A percentile compares a stretch with the other conserved stretches of the same genome.
Evolutionary conservation across 179 eudicot genomes (phyloP).

Genomic region (Corrigiola litoralis): DNA sequence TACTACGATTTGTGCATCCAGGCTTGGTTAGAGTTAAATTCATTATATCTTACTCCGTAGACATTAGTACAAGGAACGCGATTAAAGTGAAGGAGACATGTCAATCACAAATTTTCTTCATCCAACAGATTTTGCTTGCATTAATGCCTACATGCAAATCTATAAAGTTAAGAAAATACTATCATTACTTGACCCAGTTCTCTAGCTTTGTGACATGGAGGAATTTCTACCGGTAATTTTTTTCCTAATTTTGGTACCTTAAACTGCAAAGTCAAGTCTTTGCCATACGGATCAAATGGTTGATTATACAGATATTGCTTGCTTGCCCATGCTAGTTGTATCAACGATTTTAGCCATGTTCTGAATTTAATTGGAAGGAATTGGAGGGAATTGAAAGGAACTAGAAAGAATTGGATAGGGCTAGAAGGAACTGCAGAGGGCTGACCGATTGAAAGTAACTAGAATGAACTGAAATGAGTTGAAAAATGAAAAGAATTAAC

Average conservation of each 20-base stretch:
- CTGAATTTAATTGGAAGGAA: too few species aligned
- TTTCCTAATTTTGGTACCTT: not conserved
- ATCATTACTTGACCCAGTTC: slow-evolving; percentile 24
- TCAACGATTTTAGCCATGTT: too few species aligned
- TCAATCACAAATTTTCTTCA: slow-evolving; percentile 11
- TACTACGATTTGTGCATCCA: slow-evolving; percentile 7
- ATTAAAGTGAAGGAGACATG: slow-evolving; percentile 23
- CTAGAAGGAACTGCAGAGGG: too few species aligned
- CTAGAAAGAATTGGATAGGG: too few species aligned
- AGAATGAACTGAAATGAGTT: too few species aligned
- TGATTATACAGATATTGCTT: not conserved
- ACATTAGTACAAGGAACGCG: not conserved
- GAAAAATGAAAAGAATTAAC: too few species aligned
- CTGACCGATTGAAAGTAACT: too few species aligned
- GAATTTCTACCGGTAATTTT: not conserved
- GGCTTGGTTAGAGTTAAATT: not conserved
- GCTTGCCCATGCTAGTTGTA: not conserved
- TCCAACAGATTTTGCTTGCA: slow-evolving; percentile 25
- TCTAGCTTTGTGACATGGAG: not conserved
- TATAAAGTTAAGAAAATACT: slow-evolving; percentile 19
- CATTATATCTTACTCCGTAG: not conserved
- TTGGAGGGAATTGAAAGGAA: too few species aligned
- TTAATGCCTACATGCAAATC: slow-evolving; percentile 32
- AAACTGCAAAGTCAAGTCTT: not conserved
- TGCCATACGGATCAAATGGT: not conserved